phyloP scores from a whole-genome alignment of 2,329 filamentous ascomycete species.

The Cladosporium oxysporum region DNA sequence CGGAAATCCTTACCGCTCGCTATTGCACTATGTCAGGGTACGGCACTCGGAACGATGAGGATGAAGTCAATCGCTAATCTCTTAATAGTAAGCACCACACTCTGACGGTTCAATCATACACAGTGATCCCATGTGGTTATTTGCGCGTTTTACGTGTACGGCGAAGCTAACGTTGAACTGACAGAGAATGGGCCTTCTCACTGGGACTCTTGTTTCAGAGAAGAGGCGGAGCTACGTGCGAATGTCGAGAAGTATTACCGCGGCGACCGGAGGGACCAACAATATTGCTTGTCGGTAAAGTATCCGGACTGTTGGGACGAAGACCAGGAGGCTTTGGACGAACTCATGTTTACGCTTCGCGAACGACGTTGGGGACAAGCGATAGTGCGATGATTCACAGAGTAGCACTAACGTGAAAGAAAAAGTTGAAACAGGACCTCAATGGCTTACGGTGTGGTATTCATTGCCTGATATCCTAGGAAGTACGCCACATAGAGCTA shows the following conservation, averaged over 20 bases:
- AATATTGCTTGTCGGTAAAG: not conserved
- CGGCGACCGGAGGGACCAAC: not conserved
- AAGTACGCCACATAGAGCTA: too few relatives aligned
- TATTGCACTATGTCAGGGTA: not conserved
- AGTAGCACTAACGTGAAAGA: too few relatives aligned
- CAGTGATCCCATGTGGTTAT: not conserved
- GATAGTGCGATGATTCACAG: not conserved
- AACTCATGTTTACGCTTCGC: not conserved
- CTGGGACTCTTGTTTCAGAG: not conserved
- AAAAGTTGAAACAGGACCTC: too few relatives aligned
- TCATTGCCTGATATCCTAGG: too few relatives aligned
- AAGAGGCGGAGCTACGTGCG: not conserved
- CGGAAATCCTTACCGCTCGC: not conserved
- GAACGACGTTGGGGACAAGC: not conserved
- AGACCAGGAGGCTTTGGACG: conserved; percentile 9
- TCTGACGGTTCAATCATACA: not conserved
- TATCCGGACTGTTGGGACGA: conserved; percentile 7
- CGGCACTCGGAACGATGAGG: not conserved
- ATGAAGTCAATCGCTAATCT: not conserved
- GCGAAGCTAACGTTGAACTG: not conserved
- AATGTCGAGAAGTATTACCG: not conserved
- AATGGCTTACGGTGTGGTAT: too few relatives aligned
- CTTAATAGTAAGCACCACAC: not conserved
- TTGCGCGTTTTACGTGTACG: too few relatives aligned
- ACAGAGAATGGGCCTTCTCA: not conserved